These are phyloP conservation scores for Rhizophagus prolifer DNA, from an alignment of 192 early-diverging fungal species.

Conservation along the genomic window DNA sequence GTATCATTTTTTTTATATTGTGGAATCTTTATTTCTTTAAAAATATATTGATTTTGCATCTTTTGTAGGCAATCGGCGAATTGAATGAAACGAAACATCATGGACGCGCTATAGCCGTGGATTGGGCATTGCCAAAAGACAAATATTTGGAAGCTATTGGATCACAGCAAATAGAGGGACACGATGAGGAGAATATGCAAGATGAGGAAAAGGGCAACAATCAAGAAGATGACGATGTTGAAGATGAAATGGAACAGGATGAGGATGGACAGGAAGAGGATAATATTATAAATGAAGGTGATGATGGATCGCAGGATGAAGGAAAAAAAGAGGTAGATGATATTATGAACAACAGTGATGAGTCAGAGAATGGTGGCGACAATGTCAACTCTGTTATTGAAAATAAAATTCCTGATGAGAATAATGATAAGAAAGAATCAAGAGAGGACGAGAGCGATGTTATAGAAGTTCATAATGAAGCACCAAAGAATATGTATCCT, in stretches of 20 bases:
- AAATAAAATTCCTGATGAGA: neutral
- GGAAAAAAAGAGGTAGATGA: conserved; percentile 41
- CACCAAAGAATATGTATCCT: conserved; percentile 41
- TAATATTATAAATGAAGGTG: conserved; percentile 30
- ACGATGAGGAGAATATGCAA: neutral
- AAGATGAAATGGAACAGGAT: conserved; percentile 41
- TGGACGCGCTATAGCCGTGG: conserved; percentile 78
- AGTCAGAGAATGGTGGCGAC: conserved; percentile 18
- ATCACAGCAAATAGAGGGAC: neutral
- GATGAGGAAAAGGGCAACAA: conserved; percentile 41
- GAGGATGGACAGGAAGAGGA: conserved; percentile 38
- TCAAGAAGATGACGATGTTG: conserved; percentile 39
- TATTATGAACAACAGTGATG: conserved; percentile 41
- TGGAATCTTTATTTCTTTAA: neutral
- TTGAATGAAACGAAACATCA: conserved; percentile 72
- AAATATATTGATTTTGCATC: neutral
- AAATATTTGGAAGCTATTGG: conserved; percentile 60
- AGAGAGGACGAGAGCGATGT: conserved; percentile 34
- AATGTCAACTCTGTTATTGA: conserved; percentile 32
- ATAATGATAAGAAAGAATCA: conserved; percentile 36
- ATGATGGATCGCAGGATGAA: conserved; percentile 36
- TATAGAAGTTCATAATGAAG: conserved; percentile 37
- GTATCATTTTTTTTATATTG: neutral
- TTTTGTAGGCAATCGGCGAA: conserved; percentile 53
- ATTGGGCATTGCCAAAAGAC: conserved; percentile 80